Base-by-base conservation (phyloP, 495 filamentous ascomycete species). In the Xylaria castorea region DNA sequence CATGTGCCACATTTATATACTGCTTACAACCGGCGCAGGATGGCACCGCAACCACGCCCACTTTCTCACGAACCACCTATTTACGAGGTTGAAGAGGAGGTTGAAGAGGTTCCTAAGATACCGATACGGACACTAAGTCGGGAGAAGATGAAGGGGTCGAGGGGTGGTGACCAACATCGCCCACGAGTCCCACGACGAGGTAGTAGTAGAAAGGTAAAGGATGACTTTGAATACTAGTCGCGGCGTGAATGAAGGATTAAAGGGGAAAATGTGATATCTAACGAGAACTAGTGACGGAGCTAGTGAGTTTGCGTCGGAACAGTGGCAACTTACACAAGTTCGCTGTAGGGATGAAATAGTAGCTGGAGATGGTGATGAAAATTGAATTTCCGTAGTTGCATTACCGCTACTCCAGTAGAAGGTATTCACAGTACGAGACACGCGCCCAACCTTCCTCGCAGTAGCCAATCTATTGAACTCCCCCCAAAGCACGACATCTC, bases 381-480 rank as follows among this genome's bases (percentile, higher is more conserved):
- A 42, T 42, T 42, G 12, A 20, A 30, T 30, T 32, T 34, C 36
- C 27, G 38, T 27, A 22, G 36, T 22, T 57, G 12, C 11, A 14
- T 38, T 18, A 40, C n/a, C 38, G 34, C 34, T 36, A n/a, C 22
- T 57, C 20, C 50, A 65, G 42, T 44, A 40, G 4, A 40, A 30
- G n/a, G 22, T 40, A 14, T 25, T 51, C 22, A 44, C 36, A 63
- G 27, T 57, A 30, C 27, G 16, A 32, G 20, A 32, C 6, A 20
- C 8, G 30, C 20, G 22, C 34, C 18, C 30, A 71, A 18, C n/a
- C 2, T 22, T 42, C 32, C 57, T 42, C 20, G 61, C 48, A 71
- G 46, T 46, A 44, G 18, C 58, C n/a, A n/a, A 20, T 55, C 60
- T 63, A 62, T 32, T 30, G 7, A 65, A 65, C 30, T 38, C 46